Conservation (phyloP, 495 filamentous ascomycete species). For the Neurospora pannonica region DNA sequence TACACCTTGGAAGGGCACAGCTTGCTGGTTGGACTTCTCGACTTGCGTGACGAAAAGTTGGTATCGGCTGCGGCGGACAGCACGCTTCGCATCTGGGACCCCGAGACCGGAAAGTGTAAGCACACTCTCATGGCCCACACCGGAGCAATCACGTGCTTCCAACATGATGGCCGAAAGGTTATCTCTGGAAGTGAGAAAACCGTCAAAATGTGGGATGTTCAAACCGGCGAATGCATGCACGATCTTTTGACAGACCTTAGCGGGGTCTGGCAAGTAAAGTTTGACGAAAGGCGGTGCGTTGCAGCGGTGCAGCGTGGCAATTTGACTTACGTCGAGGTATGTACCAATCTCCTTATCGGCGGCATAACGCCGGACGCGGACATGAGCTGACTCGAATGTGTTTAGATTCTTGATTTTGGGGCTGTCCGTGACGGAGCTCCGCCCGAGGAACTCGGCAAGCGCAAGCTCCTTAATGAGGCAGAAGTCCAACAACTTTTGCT, state of each 20-base stretch:
- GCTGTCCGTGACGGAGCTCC: slow-evolving; percentile 74
- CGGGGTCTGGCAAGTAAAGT: slow-evolving; percentile 97
- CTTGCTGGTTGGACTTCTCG: slow-evolving; percentile 86
- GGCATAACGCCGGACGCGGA: background rate
- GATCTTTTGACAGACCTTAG: slow-evolving; percentile 93
- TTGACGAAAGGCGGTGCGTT: slow-evolving; percentile 91
- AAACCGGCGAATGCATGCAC: slow-evolving; percentile 81
- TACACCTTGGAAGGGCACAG: slow-evolving; percentile 91
- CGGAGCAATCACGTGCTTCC: slow-evolving; percentile 97
- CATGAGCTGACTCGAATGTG: background rate
- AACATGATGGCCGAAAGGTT: slow-evolving; percentile 94
- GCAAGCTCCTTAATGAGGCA: slow-evolving; percentile 64
- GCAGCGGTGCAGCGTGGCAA: slow-evolving; percentile 90
- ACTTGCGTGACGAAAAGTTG: slow-evolving; percentile 75
- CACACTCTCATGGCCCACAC: slow-evolving; percentile 85
- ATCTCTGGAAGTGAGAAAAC: slow-evolving; percentile 93
- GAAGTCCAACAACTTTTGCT: slow-evolving; percentile 38
- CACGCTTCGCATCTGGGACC: slow-evolving; percentile 95
- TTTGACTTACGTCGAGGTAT: slow-evolving; percentile 92
- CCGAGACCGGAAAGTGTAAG: slow-evolving; percentile 84
- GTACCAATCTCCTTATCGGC: slow-evolving; percentile 16
- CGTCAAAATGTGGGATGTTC: slow-evolving; percentile 97
- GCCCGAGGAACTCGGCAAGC: slow-evolving; percentile 62
- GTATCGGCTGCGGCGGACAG: slow-evolving; percentile 95
- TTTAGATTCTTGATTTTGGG: slow-evolving; percentile 81